Evolutionary conservation across 495 filamentous ascomycete species (phyloP), one percentile per base, ranked within the genome.

Genomic region (Aspergillus asperescens): DNA sequence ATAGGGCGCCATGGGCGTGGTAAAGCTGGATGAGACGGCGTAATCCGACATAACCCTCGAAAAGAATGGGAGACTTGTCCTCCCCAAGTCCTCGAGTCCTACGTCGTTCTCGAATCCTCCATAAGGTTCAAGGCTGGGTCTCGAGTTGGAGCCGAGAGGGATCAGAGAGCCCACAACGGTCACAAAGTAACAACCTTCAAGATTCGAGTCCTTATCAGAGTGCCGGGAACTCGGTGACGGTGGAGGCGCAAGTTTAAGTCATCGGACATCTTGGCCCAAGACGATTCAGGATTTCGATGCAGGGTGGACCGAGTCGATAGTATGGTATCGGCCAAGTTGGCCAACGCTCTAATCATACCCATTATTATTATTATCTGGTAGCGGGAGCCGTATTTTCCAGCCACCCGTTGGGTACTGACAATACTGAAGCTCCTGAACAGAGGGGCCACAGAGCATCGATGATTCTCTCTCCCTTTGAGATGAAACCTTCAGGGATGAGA

Each of bases 401-500:
- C 32, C 32, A 35, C 32, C 32, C 32, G 32, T 35, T n/a, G 32
- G 32, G 16, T 10, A 35, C 16, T n/a, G n/a, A n/a, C n/a, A n/a
- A n/a, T n/a, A 15, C 4, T 38, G 4, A 16, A 38, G 12, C 15
- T n/a, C n/a, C n/a, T n/a, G n/a, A n/a, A n/a, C n/a, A n/a, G n/a
- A n/a, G n/a, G n/a, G n/a, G n/a, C n/a, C 24, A 39, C 23, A 10
- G 8, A 28, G 25, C 25, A 28, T 28, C 25, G 15, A 35, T n/a
- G 32, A n/a, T 32, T 35, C n/a, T n/a, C 15, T 35, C 32, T 35
- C 32, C n/a, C n/a, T n/a, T n/a, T n/a, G n/a, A n/a, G 37, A 40
- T 35, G 1, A 35, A n/a, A 15, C 32, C 13, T 35, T 42, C 49
- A 52, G 49, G 52, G 53, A 50, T 55, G 16, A 35, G 28, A 41